These are phyloP conservation scores for Crithidia bombi DNA, from an alignment of 208 protist genomes.

Conservation along the genomic window DNA sequence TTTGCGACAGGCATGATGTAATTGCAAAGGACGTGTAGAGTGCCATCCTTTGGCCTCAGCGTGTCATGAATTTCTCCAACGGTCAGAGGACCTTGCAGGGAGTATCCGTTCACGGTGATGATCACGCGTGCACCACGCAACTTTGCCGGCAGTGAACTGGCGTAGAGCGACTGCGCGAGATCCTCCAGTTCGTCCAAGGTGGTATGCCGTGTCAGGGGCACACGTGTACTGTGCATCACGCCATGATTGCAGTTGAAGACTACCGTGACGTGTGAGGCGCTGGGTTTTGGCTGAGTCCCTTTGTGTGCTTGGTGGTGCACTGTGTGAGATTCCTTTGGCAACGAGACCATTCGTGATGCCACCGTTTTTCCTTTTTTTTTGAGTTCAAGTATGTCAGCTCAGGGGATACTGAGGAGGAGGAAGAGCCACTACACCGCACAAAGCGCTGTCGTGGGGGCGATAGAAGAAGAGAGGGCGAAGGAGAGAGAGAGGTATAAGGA, in stretches of 20 bases:
- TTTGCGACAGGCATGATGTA: too few species aligned
- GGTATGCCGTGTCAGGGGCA: not conserved
- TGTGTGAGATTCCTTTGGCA: not conserved
- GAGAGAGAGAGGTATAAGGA: too few species aligned
- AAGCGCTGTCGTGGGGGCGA: too few species aligned
- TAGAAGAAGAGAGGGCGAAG: too few species aligned
- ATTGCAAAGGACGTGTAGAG: not conserved
- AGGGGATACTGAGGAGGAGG: too few species aligned
- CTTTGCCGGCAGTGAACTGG: constrained; percentile 1
- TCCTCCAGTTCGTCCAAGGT: not conserved
- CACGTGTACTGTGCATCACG: not conserved
- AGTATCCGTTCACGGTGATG: not conserved
- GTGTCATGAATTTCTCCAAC: not conserved
- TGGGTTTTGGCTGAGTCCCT: not conserved
- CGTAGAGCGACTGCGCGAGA: not conserved
- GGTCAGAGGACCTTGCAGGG: not conserved
- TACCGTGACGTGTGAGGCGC: not conserved
- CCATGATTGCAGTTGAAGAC: not conserved
- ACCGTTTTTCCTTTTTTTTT: not conserved
- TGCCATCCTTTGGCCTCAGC: not conserved
- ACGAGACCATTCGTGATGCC: too few species aligned
- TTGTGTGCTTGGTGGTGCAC: not conserved
- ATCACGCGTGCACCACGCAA: not conserved
- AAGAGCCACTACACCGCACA: too few species aligned
- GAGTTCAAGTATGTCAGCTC: too few species aligned